These are phyloP conservation scores for Termitomyces bulborhizus DNA, from an alignment of 768 basidiomycete genomes.

Conservation along the genomic window DNA sequence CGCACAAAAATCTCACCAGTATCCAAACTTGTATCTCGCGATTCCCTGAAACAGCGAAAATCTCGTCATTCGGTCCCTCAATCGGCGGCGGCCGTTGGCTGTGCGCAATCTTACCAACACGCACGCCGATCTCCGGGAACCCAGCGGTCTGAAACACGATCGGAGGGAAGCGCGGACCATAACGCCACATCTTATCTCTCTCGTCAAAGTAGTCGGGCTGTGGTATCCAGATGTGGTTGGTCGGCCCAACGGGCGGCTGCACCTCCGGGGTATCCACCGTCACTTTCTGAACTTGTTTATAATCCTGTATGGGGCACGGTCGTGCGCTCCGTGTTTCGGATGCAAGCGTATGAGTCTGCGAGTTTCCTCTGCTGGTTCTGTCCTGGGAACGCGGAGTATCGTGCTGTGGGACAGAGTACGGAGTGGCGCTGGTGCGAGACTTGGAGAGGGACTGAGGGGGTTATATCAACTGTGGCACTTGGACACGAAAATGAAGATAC, in stretches of 20 bases:
- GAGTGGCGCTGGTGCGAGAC: neutral
- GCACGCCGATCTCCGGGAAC: slow-evolving; percentile 23
- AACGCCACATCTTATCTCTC: slow-evolving; percentile 5
- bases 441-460: slow-evolving; percentile 8
- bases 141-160: slow-evolving; percentile 25
- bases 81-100: slow-evolving; percentile 11
- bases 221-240: slow-evolving; percentile 22
- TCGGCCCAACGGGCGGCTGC: slow-evolving; percentile 13
- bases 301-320: slow-evolving; percentile 3
- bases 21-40: slow-evolving; percentile 29
- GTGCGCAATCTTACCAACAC: slow-evolving; percentile 22
- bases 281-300: neutral
- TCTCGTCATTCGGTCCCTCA: slow-evolving; percentile 15
- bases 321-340: slow-evolving; percentile 3
- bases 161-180: slow-evolving; percentile 13
- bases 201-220: slow-evolving; percentile 18
- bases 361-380: slow-evolving; percentile 2
- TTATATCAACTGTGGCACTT: neutral
- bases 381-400: slow-evolving; percentile 9
- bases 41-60: slow-evolving; percentile 14
- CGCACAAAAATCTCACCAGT: slow-evolving; percentile 19
- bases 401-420: slow-evolving; percentile 8
- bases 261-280: neutral
- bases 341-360: slow-evolving; percentile 6
- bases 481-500: neutral